Evolutionary conservation across 1,284 basidiomycete species (phyloP), one percentile per base, ranked within the genome.

Genomic region (Ustilago curta): DNA sequence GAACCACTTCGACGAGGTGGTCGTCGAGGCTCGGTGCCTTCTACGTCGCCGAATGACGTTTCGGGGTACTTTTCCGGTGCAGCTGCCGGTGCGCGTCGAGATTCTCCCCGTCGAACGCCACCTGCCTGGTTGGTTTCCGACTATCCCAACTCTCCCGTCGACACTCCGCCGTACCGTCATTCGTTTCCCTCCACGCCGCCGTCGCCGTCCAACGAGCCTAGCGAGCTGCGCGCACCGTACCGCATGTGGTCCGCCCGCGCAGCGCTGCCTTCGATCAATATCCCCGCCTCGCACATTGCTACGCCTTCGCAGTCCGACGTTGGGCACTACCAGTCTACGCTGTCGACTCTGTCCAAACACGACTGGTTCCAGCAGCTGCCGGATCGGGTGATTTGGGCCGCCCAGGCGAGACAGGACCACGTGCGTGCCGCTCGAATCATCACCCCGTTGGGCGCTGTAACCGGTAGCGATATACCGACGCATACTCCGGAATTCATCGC

Each of bases 221-320:
- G 11, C 31, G 8, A 32, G 8, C 31, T 32, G 6, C 31, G 35
- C 16, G 35, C 63, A 2, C 63, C 63, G 2, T 66, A 59, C n/a
- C 63, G 63, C 9, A 8, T 55, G 16, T 66, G 63, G 63, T 45
- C 39, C 0, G 32, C 32, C 14, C n/a, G 27, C 11, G 1, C 27
- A 2, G 44, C 57, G 0, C 37, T 67, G 2, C 52, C 47, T 0
- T 19, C 6, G 25, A 51, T 67, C 48, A 60, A 60, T 43, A 53
- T 67, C 14, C 39, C 14, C 8, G 18, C 3, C 9, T 14, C 25
- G 0, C 37, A 43, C 8, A 47, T 67, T n/a, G n/a, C 27, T 12
- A 35, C 40, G 2, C 35, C 35, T 3, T 37, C 35, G 32, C n/a
- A 44, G 3, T 40, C 47, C 4, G 12, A 23, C 8, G n/a, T 40